phyloP scores from a whole-genome alignment of 2,329 filamentous ascomycete species.

The Dothideomycetes sp. region DNA sequence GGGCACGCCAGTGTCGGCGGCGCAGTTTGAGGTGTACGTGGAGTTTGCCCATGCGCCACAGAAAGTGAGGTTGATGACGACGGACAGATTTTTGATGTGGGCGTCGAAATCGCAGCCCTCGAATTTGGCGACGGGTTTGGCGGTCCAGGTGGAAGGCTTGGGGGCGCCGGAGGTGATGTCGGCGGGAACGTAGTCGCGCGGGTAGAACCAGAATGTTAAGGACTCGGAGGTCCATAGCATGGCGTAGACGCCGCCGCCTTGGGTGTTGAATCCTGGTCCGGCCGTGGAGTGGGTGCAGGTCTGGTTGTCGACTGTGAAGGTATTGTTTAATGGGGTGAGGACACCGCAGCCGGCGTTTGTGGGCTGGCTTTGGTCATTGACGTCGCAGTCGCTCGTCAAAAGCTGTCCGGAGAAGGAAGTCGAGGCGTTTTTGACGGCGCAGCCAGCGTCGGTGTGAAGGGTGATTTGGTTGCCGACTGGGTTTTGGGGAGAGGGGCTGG shows the following conservation, averaged over 20 bases:
- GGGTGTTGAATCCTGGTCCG: constrained; percentile 42
- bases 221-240: constrained; percentile 54
- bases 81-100: constrained; percentile 61
- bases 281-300: constrained; percentile 17
- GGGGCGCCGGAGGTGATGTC: constrained; percentile 51
- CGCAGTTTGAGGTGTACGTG: constrained; percentile 54
- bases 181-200: constrained; percentile 51
- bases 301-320: constrained; percentile 16
- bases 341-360: constrained; percentile 33
- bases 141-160: constrained; percentile 56
- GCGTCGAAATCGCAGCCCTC: constrained; percentile 56
- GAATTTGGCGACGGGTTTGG: constrained; percentile 55
- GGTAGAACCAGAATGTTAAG: constrained; percentile 78
- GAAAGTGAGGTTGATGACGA: constrained; percentile 75
- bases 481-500: constrained; percentile 25
- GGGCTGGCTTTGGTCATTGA: constrained; percentile 27
- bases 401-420: constrained; percentile 38
- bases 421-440: constrained; percentile 25
- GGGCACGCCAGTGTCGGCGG: constrained; percentile 39
- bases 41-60: constrained; percentile 79
- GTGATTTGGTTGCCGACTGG: constrained; percentile 30
- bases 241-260: constrained; percentile 34
- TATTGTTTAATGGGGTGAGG: constrained; percentile 14
- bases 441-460: constrained; percentile 35
- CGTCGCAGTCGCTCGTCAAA: constrained; percentile 38